Percentiles rank a stretch among this genome's conserved stretches.
Evolutionary conservation across 352 stramenopile species (phyloP).

Genomic region (Vaucheria bursata): DNA sequence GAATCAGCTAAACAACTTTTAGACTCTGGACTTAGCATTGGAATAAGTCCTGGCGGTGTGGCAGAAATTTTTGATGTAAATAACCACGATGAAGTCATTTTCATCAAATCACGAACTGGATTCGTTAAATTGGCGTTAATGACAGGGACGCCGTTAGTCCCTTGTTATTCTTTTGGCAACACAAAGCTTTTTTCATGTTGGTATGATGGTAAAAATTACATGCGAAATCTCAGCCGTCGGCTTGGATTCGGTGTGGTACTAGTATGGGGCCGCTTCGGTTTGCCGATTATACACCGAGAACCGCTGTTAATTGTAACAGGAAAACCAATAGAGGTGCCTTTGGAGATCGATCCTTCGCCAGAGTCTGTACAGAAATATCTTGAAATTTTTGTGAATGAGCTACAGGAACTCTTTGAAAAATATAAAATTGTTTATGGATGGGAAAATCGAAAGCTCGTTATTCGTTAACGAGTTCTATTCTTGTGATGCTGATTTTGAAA

Average conservation of each 20-base stretch:
- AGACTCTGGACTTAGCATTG: constrained; percentile 30
- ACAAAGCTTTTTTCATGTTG: constrained; percentile 53
- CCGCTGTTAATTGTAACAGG: constrained; percentile 35
- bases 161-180: constrained; percentile 63
- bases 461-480: no score
- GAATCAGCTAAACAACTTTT: constrained; percentile 10
- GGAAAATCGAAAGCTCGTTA: not conserved
- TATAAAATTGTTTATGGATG: no score
- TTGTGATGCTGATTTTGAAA: no score
- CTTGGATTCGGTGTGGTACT: constrained; percentile 40
- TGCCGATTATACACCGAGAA: constrained; percentile 46
- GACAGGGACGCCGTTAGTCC: constrained; percentile 57
- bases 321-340: constrained; percentile 33
- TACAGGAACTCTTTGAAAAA: constrained; percentile 45
- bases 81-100: constrained; percentile 38
- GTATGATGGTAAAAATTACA: not conserved
- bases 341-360: constrained; percentile 36
- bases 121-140: constrained; percentile 59
- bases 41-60: constrained; percentile 35
- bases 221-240: constrained; percentile 37
- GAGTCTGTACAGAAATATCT: constrained; percentile 41
- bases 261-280: constrained; percentile 48
- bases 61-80: constrained; percentile 48
- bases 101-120: constrained; percentile 60
- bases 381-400: constrained; percentile 28